These are phyloP conservation scores for Pseudocercospora fuligena DNA, from an alignment of 2,329 filamentous ascomycete species.

Conservation along the genomic window DNA sequence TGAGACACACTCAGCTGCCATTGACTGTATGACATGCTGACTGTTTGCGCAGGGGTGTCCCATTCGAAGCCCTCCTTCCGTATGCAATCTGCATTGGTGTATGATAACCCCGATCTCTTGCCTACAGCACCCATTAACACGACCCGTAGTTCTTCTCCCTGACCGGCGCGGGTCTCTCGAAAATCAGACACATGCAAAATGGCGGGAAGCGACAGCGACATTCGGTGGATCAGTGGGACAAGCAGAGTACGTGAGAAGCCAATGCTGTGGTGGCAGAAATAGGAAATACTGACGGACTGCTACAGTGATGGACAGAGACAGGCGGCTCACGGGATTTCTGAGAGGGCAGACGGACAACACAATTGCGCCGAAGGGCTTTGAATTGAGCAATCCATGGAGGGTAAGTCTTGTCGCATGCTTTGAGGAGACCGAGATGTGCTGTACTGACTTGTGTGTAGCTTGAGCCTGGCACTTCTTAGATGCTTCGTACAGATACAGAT, in stretches of 20 bases:
- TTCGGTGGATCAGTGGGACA: conserved; percentile 67
- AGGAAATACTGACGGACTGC: conserved; percentile 10
- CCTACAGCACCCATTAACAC: conserved; percentile 17
- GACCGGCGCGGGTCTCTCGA: conserved; percentile 62
- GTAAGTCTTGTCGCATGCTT: conserved; percentile 49
- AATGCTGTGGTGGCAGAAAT: not conserved
- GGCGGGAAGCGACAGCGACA: conserved; percentile 66
- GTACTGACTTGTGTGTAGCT: conserved; percentile 17
- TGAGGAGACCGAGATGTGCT: not conserved
- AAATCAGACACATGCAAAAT: conserved; percentile 64
- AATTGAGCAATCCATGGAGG: conserved; percentile 71
- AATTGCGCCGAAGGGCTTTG: conserved; percentile 65
- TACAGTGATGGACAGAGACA: conserved; percentile 70
- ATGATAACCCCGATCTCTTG: conserved; percentile 32
- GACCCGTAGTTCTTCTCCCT: conserved; percentile 62
- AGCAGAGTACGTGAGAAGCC: conserved; percentile 51
- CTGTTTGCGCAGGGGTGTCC: conserved; percentile 60
- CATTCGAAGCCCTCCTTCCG: conserved; percentile 68
- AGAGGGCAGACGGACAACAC: conserved; percentile 66
- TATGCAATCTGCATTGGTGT: conserved; percentile 68
- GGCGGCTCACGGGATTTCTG: conserved; percentile 64
- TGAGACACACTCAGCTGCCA: not conserved
- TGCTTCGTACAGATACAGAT: not conserved
- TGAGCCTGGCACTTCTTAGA: conserved; percentile 20
- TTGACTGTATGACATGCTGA: not conserved